Evolutionary conservation across 2,329 filamentous ascomycete genomes (phyloP).

Genomic region (Nectriaceae sp.): DNA sequence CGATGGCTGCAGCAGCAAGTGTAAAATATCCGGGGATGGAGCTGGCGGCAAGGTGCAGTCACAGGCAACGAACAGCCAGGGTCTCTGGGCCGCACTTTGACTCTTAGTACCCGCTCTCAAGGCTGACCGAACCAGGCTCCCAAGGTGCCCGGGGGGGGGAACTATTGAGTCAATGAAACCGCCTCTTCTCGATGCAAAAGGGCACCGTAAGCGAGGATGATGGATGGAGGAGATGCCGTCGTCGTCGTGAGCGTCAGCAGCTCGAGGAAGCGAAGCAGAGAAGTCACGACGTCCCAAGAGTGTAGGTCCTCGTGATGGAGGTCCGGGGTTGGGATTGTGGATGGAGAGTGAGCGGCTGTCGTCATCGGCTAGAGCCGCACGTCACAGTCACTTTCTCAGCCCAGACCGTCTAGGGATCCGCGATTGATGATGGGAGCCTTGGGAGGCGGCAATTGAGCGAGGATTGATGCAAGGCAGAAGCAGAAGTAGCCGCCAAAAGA

Average conservation of each 20-base stretch:
- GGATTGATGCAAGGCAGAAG: background rate
- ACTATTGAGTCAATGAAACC: background rate
- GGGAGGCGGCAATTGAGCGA: background rate
- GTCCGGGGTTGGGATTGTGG: slow-evolving; percentile 19
- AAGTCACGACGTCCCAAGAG: slow-evolving; percentile 22
- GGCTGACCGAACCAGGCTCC: background rate
- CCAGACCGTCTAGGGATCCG: background rate
- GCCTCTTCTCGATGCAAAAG: background rate
- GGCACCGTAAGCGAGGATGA: background rate
- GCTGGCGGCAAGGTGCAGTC: slow-evolving; percentile 23
- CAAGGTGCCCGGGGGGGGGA: background rate
- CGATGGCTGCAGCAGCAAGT: slow-evolving; percentile 9
- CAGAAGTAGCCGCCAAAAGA: too few species aligned
- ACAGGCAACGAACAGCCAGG: slow-evolving; percentile 12
- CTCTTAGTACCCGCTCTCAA: background rate
- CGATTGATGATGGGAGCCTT: background rate
- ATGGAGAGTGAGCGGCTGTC: slow-evolving; percentile 20
- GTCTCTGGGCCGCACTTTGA: background rate
- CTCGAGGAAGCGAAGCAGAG: slow-evolving; percentile 3
- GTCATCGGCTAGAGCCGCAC: slow-evolving; percentile 32
- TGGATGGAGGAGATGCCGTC: background rate
- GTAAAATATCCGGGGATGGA: slow-evolving; percentile 18
- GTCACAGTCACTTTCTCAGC: slow-evolving; percentile 8
- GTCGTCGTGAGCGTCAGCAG: background rate
- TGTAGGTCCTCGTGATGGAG: slow-evolving; percentile 29